A percentile compares a stretch with the other conserved stretches of the same genome.
Conservation (phyloP, 305 asterid genomes). For the Solanum hybrid region DNA sequence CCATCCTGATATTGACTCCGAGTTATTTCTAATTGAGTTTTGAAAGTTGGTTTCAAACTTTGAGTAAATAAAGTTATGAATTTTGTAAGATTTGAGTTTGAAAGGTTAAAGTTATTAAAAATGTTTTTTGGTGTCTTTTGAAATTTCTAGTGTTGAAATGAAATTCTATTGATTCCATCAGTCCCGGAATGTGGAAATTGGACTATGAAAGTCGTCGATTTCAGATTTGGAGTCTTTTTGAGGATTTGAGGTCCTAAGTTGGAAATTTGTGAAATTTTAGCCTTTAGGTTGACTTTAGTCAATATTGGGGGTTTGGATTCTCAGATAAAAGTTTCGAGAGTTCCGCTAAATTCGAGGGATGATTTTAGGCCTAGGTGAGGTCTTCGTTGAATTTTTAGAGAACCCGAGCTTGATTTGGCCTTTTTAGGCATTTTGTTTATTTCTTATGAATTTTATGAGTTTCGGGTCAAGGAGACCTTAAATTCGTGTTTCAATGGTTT, state of each 20-base stretch:
- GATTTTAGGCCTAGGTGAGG: not conserved
- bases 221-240: not conserved
- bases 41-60: no score
- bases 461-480: not conserved
- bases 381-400: no score
- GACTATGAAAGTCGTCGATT: not conserved
- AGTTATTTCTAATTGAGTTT: no score
- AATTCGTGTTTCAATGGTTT: no score
- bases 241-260: not conserved
- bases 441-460: not conserved
- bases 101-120: no score
- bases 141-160: not conserved
- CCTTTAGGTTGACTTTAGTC: not conserved
- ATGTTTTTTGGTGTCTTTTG: not conserved
- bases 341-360: no score
- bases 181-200: not conserved
- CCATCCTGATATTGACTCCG: no score
- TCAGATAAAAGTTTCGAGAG: no score
- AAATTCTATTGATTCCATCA: not conserved
- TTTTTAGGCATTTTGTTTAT: not conserved
- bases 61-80: no score
- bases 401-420: not conserved
- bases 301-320: not conserved
- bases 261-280: not conserved
- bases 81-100: no score